A percentile compares a stretch with the other conserved stretches of the same genome.
Conservation (phyloP, 129 eudicot species). For the Artemisia annua region DNA sequence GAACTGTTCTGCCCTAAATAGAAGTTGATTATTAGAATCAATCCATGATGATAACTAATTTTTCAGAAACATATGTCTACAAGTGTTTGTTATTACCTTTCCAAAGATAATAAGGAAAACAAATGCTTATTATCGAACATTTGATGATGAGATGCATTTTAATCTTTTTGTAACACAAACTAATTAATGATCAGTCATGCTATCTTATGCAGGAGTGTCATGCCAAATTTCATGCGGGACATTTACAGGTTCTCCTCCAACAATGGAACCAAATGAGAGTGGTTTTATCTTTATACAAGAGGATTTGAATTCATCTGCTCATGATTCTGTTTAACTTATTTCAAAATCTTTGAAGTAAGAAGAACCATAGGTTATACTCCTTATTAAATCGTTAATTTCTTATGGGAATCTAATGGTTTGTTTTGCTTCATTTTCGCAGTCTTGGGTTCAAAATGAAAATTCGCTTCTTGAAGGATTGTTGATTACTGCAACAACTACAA, state of each 20-base stretch:
- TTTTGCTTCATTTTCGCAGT: constrained; percentile 8
- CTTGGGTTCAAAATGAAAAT: neutral
- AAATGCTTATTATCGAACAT: too few species aligned
- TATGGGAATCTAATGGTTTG: neutral
- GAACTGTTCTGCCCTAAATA: neutral
- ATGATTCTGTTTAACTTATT: constrained; percentile 24
- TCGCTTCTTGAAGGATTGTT: neutral
- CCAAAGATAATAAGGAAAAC: too few species aligned
- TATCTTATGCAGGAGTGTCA: constrained; percentile 43
- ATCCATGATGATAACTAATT: neutral
- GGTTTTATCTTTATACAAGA: constrained; percentile 32
- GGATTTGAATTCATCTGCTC: constrained; percentile 34
- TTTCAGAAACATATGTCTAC: too few species aligned
- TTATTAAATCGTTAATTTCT: neutral
- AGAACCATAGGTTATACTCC: neutral
- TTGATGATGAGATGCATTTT: too few species aligned
- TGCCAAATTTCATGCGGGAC: constrained; percentile 42
- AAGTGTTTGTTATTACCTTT: too few species aligned
- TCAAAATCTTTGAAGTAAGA: constrained; percentile 41
- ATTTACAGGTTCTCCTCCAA: constrained; percentile 27
- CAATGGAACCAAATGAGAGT: constrained; percentile 29
- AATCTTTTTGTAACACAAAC: too few species aligned
- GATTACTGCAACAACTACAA: neutral
- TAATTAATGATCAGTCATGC: too few species aligned
- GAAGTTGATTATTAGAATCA: neutral